A percentile compares a stretch with the other conserved stretches of the same genome.
Conservation (phyloP, 306 rosid genomes). For the Abrus precatorius region DNA sequence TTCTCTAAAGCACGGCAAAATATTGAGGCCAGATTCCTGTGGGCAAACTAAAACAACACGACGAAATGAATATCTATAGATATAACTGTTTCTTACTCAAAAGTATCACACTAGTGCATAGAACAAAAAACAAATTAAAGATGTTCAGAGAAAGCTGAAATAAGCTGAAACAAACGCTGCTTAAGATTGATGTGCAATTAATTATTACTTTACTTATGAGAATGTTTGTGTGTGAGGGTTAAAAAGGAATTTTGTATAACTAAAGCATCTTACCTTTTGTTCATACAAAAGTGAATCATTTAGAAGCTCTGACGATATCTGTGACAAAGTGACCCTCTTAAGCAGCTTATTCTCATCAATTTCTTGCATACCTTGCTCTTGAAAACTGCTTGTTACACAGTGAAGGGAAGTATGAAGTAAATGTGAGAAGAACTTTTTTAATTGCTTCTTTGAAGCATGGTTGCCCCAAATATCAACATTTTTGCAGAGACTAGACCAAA, state of each 20-base stretch:
- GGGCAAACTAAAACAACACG: constrained; percentile 73
- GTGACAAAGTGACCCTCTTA: constrained; percentile 63
- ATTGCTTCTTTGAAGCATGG: constrained; percentile 77
- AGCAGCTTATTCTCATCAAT: constrained; percentile 50
- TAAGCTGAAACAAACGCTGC: constrained; percentile 27
- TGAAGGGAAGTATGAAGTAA: constrained; percentile 66
- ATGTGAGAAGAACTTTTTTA: constrained; percentile 70
- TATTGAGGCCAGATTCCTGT: constrained; percentile 76
- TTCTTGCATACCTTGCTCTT: constrained; percentile 45
- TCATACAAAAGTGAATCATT: constrained; percentile 72
- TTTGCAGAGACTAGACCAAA: constrained; percentile 88
- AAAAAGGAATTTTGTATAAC: constrained; percentile 4
- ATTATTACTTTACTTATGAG: constrained; percentile 15
- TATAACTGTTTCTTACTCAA: constrained; percentile 26
- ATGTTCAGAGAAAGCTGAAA: constrained; percentile 37
- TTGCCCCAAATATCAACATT: constrained; percentile 82
- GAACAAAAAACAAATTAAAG: constrained; percentile 19
- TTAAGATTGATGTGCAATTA: constrained; percentile 12
- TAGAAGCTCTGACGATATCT: constrained; percentile 76
- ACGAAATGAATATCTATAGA: constrained; percentile 47
- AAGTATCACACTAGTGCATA: constrained; percentile 23
- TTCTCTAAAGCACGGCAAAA: constrained; percentile 77
- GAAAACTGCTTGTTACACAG: constrained; percentile 52
- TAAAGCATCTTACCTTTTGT: constrained; percentile 69
- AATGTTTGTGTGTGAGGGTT: neutral